These are phyloP conservation scores for Lagenidium sp. DNA, from an alignment of 352 stramenopile genomes.

Conservation along the genomic window DNA sequence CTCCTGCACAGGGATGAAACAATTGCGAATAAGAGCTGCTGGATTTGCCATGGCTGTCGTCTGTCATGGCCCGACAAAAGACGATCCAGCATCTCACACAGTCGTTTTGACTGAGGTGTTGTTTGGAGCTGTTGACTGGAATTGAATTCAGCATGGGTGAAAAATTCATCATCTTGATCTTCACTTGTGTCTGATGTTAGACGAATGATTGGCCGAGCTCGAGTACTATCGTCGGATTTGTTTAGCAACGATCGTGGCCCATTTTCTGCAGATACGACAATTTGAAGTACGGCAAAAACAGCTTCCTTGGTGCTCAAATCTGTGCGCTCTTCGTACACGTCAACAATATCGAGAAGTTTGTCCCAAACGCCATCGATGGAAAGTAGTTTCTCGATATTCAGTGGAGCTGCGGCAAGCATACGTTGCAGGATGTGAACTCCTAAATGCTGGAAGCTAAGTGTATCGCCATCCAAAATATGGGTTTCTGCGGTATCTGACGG, in stretches of 20 bases:
- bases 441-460: slow-evolving; percentile 10
- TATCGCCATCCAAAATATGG: not conserved
- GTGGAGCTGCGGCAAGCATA: slow-evolving; percentile 8
- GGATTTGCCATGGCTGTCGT: slow-evolving; percentile 71
- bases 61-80: slow-evolving; percentile 63
- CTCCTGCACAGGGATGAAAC: slow-evolving; percentile 55
- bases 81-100: slow-evolving; percentile 53
- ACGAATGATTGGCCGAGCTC: not conserved
- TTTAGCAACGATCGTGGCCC: slow-evolving; percentile 8
- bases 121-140: not conserved
- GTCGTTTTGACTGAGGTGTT: slow-evolving; percentile 12
- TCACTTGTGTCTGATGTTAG: slow-evolving; percentile 8
- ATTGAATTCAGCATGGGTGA: not conserved
- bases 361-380: slow-evolving; percentile 8
- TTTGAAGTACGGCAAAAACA: slow-evolving; percentile 10
- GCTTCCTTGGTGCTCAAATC: slow-evolving; percentile 5
- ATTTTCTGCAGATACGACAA: slow-evolving; percentile 7
- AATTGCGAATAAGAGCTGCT: slow-evolving; percentile 71
- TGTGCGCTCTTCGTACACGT: not conserved
- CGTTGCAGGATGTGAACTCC: slow-evolving; percentile 10
- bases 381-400: slow-evolving; percentile 14
- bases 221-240: not conserved
- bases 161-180: not conserved
- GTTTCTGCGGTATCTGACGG: not conserved
- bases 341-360: slow-evolving; percentile 10